Percentiles rank a stretch among this genome's conserved stretches.
Evolutionary conservation across 805 yeast species (phyloP).

Genomic region (Yueomyces sp.): DNA sequence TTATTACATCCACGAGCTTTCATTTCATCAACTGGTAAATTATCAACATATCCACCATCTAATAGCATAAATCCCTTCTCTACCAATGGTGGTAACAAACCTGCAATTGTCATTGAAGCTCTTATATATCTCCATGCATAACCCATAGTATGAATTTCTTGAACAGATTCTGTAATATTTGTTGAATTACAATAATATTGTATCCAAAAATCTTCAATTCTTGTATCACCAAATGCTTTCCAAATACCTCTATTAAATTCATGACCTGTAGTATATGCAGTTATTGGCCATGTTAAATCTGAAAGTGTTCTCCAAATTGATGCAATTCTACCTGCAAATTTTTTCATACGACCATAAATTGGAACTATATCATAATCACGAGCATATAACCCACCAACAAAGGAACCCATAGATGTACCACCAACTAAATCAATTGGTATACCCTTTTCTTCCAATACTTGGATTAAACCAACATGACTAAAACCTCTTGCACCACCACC

Average conservation of each 20-base stretch:
- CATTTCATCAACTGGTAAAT: slow-evolving; percentile 88
- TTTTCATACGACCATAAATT: slow-evolving; percentile 78
- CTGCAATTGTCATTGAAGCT: slow-evolving; percentile 95
- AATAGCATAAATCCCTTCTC: slow-evolving; percentile 85
- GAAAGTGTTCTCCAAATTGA: slow-evolving; percentile 74
- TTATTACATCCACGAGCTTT: slow-evolving; percentile 73
- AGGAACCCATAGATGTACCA: slow-evolving; percentile 93
- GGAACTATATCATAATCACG: slow-evolving; percentile 85
- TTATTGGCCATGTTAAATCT: slow-evolving; percentile 86
- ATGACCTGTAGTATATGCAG: slow-evolving; percentile 93
- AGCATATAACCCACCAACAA: slow-evolving; percentile 92
- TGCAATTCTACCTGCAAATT: slow-evolving; percentile 68
- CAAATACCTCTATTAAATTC: slow-evolving; percentile 96
- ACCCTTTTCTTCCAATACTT: slow-evolving; percentile 81
- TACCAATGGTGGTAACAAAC: slow-evolving; percentile 71
- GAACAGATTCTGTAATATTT: slow-evolving; percentile 83
- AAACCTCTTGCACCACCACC: slow-evolving; percentile 98
- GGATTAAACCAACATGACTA: slow-evolving; percentile 82
- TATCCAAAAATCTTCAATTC: slow-evolving; percentile 95
- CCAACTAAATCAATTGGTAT: slow-evolving; percentile 91
- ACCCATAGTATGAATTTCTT: slow-evolving; percentile 89
- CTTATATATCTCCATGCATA: slow-evolving; percentile 92
- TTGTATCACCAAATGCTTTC: slow-evolving; percentile 84
- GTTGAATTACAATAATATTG: slow-evolving; percentile 83
- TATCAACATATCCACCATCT: slow-evolving; percentile 95